A percentile compares a stretch with the other conserved stretches of the same genome.
These are phyloP conservation scores for Clarireedia paspali DNA, from an alignment of 2,329 filamentous ascomycete genomes.

Conservation along the genomic window DNA sequence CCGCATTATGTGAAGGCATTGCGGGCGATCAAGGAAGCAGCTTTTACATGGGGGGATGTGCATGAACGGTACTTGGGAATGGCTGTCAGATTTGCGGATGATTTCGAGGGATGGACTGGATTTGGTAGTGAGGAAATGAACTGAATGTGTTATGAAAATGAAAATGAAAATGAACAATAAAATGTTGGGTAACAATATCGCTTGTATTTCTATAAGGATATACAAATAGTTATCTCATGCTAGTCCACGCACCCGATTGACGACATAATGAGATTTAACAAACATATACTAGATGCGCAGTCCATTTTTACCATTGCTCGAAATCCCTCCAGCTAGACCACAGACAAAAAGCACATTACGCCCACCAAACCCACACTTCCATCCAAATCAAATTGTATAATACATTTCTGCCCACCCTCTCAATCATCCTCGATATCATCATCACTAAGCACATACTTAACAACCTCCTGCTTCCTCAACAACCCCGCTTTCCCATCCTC, in stretches of 20 bases:
- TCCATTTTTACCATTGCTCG: no score
- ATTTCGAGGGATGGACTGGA: constrained; percentile 60
- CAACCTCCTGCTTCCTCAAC: constrained; percentile 32
- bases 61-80: constrained; percentile 58
- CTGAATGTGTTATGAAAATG: neutral
- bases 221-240: neutral
- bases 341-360: neutral
- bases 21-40: constrained; percentile 66
- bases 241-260: neutral
- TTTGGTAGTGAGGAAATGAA: constrained; percentile 11
- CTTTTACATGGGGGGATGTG: constrained; percentile 65
- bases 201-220: neutral
- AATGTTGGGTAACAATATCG: neutral
- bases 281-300: no score
- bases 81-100: constrained; percentile 65
- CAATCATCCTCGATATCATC: constrained; percentile 71
- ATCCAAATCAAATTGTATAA: neutral
- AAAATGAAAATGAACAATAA: neutral
- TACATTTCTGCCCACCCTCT: neutral
- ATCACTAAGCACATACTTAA: constrained; percentile 67
- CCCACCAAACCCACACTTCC: neutral
- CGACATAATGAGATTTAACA: neutral
- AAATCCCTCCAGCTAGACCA: neutral
- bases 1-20: constrained; percentile 80
- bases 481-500: constrained; percentile 11